phyloP scores from a whole-genome alignment of 2,329 filamentous ascomycete species.

The Neocucurbitaria cava region DNA sequence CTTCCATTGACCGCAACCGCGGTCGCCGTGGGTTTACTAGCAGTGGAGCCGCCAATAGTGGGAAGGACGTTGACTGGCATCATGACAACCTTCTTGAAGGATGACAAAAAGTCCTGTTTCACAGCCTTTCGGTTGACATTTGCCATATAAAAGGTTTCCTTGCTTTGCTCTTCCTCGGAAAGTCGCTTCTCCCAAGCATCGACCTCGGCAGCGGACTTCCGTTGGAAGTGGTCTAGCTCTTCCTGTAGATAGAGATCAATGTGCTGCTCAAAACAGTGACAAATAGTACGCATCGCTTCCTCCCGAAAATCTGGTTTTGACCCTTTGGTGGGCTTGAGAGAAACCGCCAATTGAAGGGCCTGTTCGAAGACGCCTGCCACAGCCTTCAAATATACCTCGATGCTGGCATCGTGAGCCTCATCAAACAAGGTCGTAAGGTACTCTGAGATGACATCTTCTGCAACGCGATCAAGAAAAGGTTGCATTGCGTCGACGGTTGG shows the following conservation, averaged over 20 bases:
- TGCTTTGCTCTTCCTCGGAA: conserved; percentile 85
- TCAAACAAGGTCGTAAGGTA: conserved; percentile 88
- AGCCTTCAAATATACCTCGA: conserved; percentile 81
- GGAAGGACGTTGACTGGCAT: conserved; percentile 94
- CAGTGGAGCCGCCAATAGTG: conserved; percentile 57
- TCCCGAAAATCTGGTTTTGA: conserved; percentile 67
- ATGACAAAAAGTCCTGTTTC: conserved; percentile 94
- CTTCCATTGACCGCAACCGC: conserved; percentile 32
- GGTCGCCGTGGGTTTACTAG: conserved; percentile 44
- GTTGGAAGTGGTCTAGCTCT: conserved; percentile 85
- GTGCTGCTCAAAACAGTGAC: conserved; percentile 85
- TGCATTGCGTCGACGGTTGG: conserved; percentile 74
- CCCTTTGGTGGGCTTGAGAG: conserved; percentile 71
- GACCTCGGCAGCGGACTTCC: conserved; percentile 78
- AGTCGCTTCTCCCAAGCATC: conserved; percentile 89
- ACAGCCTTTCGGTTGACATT: conserved; percentile 93
- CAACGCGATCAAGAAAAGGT: conserved; percentile 80
- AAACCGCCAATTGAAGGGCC: conserved; percentile 76
- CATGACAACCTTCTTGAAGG: conserved; percentile 99
- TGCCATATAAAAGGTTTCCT: conserved; percentile 94
- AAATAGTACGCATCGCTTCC: conserved; percentile 71
- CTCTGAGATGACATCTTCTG: conserved; percentile 81
- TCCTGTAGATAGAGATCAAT: conserved; percentile 93
- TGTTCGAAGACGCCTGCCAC: conserved; percentile 90
- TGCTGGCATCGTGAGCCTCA: conserved; percentile 78